Base-by-base conservation (phyloP, 2,329 filamentous ascomycete species). In the Colletotrichum tropicale region DNA sequence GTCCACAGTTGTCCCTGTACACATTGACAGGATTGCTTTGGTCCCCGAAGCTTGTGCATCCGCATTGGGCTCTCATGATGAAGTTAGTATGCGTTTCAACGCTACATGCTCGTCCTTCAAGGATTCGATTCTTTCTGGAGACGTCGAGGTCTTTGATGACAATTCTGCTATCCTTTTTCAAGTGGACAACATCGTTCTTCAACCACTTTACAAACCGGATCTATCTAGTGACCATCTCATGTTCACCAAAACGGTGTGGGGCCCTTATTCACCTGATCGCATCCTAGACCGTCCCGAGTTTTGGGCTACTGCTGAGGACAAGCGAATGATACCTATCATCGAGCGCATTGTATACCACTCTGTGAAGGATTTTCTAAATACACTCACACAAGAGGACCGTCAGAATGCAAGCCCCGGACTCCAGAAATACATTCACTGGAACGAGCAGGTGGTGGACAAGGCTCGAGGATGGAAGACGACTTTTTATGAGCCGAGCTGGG, bases 241-340 rank as follows among this genome's bases (percentile, higher is more conserved):
- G 28, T 73, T 73, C 18, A 64, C 65, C 21, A 73, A 73, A 26
- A 70, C 65, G 5, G 56, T 56, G 5, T 73, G 71, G 71, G 66
- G 66, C 6, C 71, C 71, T 4, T 28, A 61, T 8, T 26, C 28
- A 1, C 65, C 65, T 15, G 56, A 73, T 15, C n/a, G 8, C 6
- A 18, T 73, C 24, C 56, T 73, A 18, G 71, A 73, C n/a, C 21
- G 26, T 10, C 65, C 65, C 18, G 66, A 62, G 3, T 21, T 70
- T 12, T 38, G 66, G 71, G 71, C 71, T 26, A 70, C 71, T 32
- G 58, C 62, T 12, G 52, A 74, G 56, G 71, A 73, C 24, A 73
- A 64, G 66, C 55, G 24, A 21, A 69, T 24, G 66, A 65, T n/a
- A 58, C 69, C 30, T n/a, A 12, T 70, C 13, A 74, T 74, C 32